Evolutionary conservation across 176 grass and related monocot species (phyloP), one percentile per base, ranked within the genome.

Genomic region (Phoenix roebelenii): DNA sequence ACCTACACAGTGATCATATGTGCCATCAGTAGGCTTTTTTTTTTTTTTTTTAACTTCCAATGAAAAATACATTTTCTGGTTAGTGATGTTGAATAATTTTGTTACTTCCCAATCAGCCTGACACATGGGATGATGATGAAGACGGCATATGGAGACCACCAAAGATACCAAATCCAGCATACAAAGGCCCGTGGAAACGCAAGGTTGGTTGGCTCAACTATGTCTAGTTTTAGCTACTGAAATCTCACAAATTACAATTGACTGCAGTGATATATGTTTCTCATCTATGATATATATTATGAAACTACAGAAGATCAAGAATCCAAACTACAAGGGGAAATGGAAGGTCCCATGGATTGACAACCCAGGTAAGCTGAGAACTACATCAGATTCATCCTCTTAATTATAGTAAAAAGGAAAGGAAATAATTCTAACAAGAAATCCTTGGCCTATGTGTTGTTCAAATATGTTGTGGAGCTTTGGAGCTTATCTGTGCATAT

Each of bases 281-380:
- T 62, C 64, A 49, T 53, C 57, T 67, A 44, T 54, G 35, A 44
- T 10, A 14, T 44, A 44, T 51, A 78, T 88, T 25, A 16, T 73
- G 30, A 5, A 24, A 59, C 51, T 76, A 57, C 88, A 99, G 94
- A 99, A 80, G 78, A 93, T 99, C 76, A 99, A 99, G 85, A 99
- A 99, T 44, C 94, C 94, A 66, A 93, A 89, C 71, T 99, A 93
- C 82, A 89, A 99, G 71, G 88, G 94, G 53, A 99, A 93, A 89
- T 99, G 94, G 88, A 99, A 99, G 71, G 89, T 69, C 70, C 88
- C 94, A 52, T 93, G 88, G 88, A 99, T 99, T 75, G 94, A 99
- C 67, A 99, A 99, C 67, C 94, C 88, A 79, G 94, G 94, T 98
- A 68, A 69, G 52, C 12, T 56, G 28, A 66, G 16, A 22, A 54